Conservation (phyloP, 768 basidiomycete species). For the Amylocystis lapponica region DNA sequence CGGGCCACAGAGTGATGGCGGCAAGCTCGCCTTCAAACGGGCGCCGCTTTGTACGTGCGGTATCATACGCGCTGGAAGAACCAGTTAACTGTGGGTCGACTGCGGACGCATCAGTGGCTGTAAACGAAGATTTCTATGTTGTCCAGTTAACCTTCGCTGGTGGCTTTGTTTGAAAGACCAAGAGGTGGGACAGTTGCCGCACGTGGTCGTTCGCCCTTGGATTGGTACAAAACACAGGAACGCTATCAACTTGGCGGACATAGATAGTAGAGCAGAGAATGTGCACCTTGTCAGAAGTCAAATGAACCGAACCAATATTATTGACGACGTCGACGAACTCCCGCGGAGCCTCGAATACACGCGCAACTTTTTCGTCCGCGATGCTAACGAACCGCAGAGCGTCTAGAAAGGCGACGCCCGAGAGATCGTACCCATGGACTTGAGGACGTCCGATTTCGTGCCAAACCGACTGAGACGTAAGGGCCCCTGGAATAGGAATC, state of each 20-base stretch:
- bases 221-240: no score
- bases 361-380: conserved; percentile 93
- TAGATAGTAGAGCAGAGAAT: background rate
- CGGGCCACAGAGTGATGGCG: conserved; percentile 89
- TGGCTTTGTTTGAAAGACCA: conserved; percentile 90
- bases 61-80: no score
- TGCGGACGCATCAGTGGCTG: conserved; percentile 7
- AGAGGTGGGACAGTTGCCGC: conserved; percentile 91
- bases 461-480: conserved; percentile 45
- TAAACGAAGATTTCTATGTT: no score
- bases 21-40: conserved; percentile 92
- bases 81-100: no score
- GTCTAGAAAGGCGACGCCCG: conserved; percentile 72
- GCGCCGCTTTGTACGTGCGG: conserved; percentile 21
- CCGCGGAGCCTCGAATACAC: conserved; percentile 88
- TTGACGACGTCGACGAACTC: conserved; percentile 68
- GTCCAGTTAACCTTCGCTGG: conserved; percentile 51
- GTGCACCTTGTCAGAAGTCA: conserved; percentile 48
- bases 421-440: conserved; percentile 92
- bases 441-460: conserved; percentile 91
- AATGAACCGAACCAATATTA: conserved; percentile 40
- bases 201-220: conserved; percentile 44
- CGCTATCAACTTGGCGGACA: no score
- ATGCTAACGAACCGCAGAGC: conserved; percentile 80
- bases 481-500: no score